Base-by-base conservation (phyloP, 1,139 yeast species). In the Yamadazyma taylorii region DNA sequence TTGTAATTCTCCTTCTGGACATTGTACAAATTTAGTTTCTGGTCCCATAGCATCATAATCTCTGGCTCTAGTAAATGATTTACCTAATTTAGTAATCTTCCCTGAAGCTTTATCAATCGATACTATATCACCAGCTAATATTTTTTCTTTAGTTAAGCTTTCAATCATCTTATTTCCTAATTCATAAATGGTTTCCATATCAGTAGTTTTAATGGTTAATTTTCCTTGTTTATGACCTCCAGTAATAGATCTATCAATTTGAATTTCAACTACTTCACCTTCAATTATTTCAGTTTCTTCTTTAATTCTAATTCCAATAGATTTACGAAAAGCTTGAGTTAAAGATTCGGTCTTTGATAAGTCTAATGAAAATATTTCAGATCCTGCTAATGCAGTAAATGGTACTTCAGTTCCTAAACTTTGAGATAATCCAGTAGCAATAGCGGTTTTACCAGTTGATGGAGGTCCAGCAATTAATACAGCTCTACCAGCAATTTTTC, bases 21-120 rank as follows among this genome's bases (percentile, higher is more conserved):
- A 88, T 63, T 92, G 97, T 35, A 94, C 96, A 62, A 92, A 94
- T 62, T 88, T 89, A 29, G 97, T 89, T 53, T 94, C 97, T 32
- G 97, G 95, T 5, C 98, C 97, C 97, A 92, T 92, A 29, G 98
- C 98, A 64, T 94, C 99, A 63, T 92, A 94, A 63, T 94, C 98
- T 58, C 98, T 77, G 4, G 97, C 95, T 51, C 98, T 78, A 9
- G 97, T 83, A 62, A 88, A 92, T 1, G 97, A 89, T 60, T 96
- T 81, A 42, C 99, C 99, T 47, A 94, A 74, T 63, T 90, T 92
- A 34, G 95, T 81, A 53, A 92, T 87, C 56, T 89, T 88, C 37
- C 98, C 99, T 41, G 89, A 79, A 3, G 97, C 90, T 66, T 92
- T 92, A 63, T 94, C 98, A 58, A 94, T 89, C 15, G 95, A 83